phyloP scores from a whole-genome alignment of 2,329 filamentous ascomycete genomes.

The Fusarium metavorans region DNA sequence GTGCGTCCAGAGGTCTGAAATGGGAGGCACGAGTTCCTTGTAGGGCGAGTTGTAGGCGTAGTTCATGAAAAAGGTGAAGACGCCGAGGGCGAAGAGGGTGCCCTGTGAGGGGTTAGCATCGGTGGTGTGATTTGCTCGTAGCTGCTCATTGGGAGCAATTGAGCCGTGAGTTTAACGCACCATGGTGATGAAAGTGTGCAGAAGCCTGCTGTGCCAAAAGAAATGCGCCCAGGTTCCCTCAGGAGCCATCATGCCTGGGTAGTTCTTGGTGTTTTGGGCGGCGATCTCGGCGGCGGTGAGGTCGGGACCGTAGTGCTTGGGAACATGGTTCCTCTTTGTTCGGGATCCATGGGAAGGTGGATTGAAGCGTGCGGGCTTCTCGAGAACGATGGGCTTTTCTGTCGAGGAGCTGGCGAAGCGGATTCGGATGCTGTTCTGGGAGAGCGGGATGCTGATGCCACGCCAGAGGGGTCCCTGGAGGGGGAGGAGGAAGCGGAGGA shows the following conservation, averaged over 20 bases:
- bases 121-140: background rate
- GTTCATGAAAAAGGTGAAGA: constrained; percentile 81
- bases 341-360: constrained; percentile 89
- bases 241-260: constrained; percentile 91
- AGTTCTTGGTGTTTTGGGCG: constrained; percentile 76
- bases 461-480: constrained; percentile 70
- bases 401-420: constrained; percentile 49
- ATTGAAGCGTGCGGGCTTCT: constrained; percentile 89
- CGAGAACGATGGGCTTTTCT: constrained; percentile 77
- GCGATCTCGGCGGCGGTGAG: constrained; percentile 74
- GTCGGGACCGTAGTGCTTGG: constrained; percentile 80
- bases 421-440: constrained; percentile 50
- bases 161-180: constrained; percentile 60
- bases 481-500: constrained; percentile 77
- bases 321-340: constrained; percentile 66
- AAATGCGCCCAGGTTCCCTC: constrained; percentile 85
- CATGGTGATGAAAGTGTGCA: constrained; percentile 88
- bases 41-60: constrained; percentile 85
- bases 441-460: constrained; percentile 51
- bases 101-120: constrained; percentile 56
- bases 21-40: constrained; percentile 80
- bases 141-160: background rate
- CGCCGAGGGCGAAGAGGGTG: constrained; percentile 76
- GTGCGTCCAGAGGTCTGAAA: constrained; percentile 75
- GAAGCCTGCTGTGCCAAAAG: constrained; percentile 80